Percentiles rank a stretch among this genome's conserved stretches.
phyloP scores from a whole-genome alignment of 495 filamentous ascomycete genomes.

The Oidiodendron maius region DNA sequence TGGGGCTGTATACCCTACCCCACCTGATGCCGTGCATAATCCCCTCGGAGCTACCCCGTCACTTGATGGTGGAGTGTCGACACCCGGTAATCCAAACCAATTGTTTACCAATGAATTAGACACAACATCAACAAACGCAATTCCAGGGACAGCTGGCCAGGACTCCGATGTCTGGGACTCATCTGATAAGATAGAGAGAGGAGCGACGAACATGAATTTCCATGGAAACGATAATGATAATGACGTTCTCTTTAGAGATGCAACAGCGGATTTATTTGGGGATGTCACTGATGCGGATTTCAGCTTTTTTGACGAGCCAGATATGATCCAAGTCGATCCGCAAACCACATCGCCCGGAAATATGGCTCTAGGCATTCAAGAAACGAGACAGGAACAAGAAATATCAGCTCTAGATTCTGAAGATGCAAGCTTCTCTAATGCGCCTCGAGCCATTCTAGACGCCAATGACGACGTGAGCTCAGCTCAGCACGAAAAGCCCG shows the following conservation, averaged over 20 bases:
- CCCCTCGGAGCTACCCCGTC: slow-evolving; percentile 39
- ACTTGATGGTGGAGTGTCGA: slow-evolving; percentile 40
- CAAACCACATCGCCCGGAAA: background rate
- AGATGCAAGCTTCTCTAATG: background rate
- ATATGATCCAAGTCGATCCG: background rate
- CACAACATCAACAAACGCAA: slow-evolving; percentile 16
- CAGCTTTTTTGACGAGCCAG: slow-evolving; percentile 69
- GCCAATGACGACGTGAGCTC: background rate
- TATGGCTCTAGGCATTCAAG: background rate
- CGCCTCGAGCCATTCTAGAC: background rate
- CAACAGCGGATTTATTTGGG: slow-evolving; percentile 72
- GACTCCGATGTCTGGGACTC: slow-evolving; percentile 22
- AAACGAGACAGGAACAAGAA: background rate
- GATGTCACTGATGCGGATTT: slow-evolving; percentile 89
- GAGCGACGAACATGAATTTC: slow-evolving; percentile 35
- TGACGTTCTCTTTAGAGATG: slow-evolving; percentile 57
- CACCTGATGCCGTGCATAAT: slow-evolving; percentile 65
- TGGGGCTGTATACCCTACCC: slow-evolving; percentile 79
- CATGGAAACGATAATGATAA: slow-evolving; percentile 52
- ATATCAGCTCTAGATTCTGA: background rate
- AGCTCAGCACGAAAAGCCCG: background rate
- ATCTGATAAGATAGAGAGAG: slow-evolving; percentile 26
- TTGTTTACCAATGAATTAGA: slow-evolving; percentile 7
- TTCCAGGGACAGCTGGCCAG: slow-evolving; percentile 11
- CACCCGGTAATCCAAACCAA: slow-evolving; percentile 35